Conservation (phyloP, 805 yeast genomes). For the Kazachstania bromeliacearum region DNA sequence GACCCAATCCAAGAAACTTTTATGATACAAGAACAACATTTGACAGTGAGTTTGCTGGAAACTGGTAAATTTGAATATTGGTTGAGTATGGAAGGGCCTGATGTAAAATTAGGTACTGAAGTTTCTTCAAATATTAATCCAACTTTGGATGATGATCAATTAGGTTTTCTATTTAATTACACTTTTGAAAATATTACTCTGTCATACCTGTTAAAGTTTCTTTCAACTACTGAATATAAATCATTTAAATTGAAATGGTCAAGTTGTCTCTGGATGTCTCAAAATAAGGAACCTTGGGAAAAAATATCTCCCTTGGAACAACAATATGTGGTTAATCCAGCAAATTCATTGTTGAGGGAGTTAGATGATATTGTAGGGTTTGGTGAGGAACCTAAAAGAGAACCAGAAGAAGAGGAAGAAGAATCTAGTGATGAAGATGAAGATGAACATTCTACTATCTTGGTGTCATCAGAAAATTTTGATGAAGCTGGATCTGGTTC, state of each 20-base stretch:
- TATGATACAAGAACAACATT: slow-evolving; percentile 31
- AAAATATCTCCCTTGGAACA: slow-evolving; percentile 36
- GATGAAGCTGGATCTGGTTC: slow-evolving; percentile 7
- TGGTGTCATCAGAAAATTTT: slow-evolving; percentile 16
- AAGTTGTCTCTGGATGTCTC: slow-evolving; percentile 51
- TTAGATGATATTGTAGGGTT: slow-evolving; percentile 24
- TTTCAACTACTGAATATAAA: slow-evolving; percentile 31
- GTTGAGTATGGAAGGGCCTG: slow-evolving; percentile 35
- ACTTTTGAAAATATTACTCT: slow-evolving; percentile 33
- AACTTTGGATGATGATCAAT: slow-evolving; percentile 44
- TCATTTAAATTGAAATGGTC: slow-evolving; percentile 46
- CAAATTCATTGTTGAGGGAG: slow-evolving; percentile 35
- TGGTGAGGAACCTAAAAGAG: slow-evolving; percentile 29
- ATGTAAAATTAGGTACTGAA: slow-evolving; percentile 31
- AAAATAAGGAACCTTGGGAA: slow-evolving; percentile 43
- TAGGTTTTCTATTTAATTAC: slow-evolving; percentile 58
- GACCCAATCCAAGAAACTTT: slow-evolving; percentile 45
- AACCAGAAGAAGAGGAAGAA: slow-evolving; percentile 29
- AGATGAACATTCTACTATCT: slow-evolving; percentile 21
- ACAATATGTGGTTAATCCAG: slow-evolving; percentile 49
- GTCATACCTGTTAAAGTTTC: slow-evolving; percentile 59
- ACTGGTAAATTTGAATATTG: slow-evolving; percentile 43
- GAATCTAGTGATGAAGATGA: slow-evolving; percentile 31
- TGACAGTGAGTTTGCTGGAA: slow-evolving; percentile 34
- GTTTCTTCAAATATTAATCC: slow-evolving; percentile 51